These are phyloP conservation scores for Coniochaeta prunicola DNA, from an alignment of 2,329 filamentous ascomycete genomes.

Conservation along the genomic window DNA sequence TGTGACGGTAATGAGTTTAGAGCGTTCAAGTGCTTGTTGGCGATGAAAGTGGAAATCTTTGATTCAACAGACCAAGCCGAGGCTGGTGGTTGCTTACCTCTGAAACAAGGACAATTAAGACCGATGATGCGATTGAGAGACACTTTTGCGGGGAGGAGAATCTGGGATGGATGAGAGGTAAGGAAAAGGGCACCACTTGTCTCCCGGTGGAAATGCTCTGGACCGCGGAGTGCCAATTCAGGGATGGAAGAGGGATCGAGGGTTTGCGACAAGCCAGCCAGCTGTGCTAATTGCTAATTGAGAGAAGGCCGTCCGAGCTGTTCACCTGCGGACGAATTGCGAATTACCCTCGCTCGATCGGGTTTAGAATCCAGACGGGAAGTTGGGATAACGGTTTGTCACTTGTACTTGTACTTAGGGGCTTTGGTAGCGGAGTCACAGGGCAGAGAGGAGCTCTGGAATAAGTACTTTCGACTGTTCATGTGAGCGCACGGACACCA, in stretches of 20 bases:
- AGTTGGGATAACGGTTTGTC: background rate
- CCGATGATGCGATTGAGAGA: background rate
- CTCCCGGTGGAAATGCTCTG: background rate
- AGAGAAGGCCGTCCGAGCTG: background rate
- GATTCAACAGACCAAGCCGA: too few relatives aligned
- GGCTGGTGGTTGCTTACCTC: background rate
- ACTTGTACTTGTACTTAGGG: background rate
- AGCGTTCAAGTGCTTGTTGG: background rate
- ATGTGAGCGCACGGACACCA: background rate
- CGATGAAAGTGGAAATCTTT: too few relatives aligned
- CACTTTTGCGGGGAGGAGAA: background rate
- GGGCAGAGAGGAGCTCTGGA: background rate
- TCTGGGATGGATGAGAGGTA: background rate
- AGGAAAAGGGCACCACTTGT: background rate
- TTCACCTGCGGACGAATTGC: background rate
- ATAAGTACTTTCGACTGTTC: background rate
- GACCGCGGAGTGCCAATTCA: background rate
- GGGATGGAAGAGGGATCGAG: background rate
- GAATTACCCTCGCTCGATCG: background rate
- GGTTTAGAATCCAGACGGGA: background rate
- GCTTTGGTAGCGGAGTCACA: background rate
- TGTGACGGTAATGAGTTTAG: background rate
- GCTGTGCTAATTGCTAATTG: background rate
- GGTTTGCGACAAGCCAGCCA: background rate
- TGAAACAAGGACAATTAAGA: background rate